Percentiles rank a stretch among this genome's conserved stretches.
phyloP scores from a whole-genome alignment of 2,329 filamentous ascomycete genomes.

The Paraphaeosphaeria minitans region DNA sequence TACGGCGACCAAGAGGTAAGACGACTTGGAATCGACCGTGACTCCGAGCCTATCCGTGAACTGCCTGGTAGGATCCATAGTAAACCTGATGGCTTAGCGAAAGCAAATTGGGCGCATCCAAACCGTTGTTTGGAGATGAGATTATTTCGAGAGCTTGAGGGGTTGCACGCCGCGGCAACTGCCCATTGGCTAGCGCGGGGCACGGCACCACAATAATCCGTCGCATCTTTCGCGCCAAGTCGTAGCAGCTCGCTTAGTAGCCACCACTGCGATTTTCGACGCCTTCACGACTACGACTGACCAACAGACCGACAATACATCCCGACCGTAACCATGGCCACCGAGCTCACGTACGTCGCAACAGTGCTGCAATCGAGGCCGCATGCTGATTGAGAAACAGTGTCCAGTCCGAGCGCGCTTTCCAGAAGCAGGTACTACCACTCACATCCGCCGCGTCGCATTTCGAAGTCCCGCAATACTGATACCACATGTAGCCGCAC shows the following conservation, averaged over 20 bases:
- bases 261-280: conserved; percentile 25
- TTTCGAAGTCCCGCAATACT: conserved; percentile 29
- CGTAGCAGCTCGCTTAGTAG: conserved; percentile 10
- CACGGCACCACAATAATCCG: conserved; percentile 14
- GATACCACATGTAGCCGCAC: conserved; percentile 74
- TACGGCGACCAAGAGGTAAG: conserved; percentile 32
- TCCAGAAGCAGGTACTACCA: conserved; percentile 73
- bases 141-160: not conserved
- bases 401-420: conserved; percentile 99
- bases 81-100: not conserved
- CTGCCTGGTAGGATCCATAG: conserved; percentile 25
- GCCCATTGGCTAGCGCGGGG: conserved; percentile 10
- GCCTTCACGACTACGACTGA: conserved; percentile 22
- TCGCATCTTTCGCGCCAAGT: not conserved
- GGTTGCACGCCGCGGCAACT: conserved; percentile 9
- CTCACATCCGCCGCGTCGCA: conserved; percentile 19
- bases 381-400: conserved; percentile 63
- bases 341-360: conserved; percentile 49
- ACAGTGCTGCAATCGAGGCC: conserved; percentile 10
- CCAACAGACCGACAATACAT: conserved; percentile 40
- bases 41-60: conserved; percentile 35
- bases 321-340: conserved; percentile 50
- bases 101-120: not conserved
- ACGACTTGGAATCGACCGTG: conserved; percentile 39
- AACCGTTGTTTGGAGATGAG: not conserved